Evolutionary conservation across 257 asterid genomes (phyloP), one percentile per base, ranked within the genome.

Genomic region (Scutellaria barbata): DNA sequence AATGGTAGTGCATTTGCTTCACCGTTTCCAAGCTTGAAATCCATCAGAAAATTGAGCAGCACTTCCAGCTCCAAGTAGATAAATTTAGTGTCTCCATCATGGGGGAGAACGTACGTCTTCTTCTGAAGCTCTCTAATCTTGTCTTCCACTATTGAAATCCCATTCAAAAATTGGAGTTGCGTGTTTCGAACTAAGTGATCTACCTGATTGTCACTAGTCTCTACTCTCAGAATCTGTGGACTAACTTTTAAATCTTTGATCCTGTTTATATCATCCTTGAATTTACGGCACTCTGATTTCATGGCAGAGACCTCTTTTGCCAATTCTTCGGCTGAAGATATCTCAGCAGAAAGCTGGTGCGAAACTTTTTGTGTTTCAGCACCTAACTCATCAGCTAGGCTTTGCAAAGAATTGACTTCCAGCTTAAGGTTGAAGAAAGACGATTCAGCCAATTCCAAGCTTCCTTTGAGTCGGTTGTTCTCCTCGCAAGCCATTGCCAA

Each of bases 401-500:
- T 81, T 80, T 89, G 97, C 85, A 92, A 79, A 42, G 96, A 81
- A 83, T 71, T 80, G 35, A 95, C 88, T 81, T 95, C 99, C 42
- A 88, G 74, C 88, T 92, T 89, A 66, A 95, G 90, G 79, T 85
- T 85, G 70, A 80, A 80, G 61, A 89, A 65, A 62, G 96, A 86
- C 2, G 96, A 86, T 74, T 92, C 99, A 2, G 96, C 94, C 68
- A 81, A 67, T 71, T 88, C 98, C 80, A 91, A 73, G 85, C 90
- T 82, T 75, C 81, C 85, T 81, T 88, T 83, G 72, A 91, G 95
- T 61, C 84, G 79, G 80, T 63, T 86, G 66, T 89, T 91, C 86
- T 94, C 99, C 77, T 82, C 86, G 76, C 68, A 73, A 51, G 91
- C 88, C 63, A 77, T 81, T 55, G 90, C 86, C 77, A 89, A 72